phyloP scores from a whole-genome alignment of 805 yeast genomes.

The Diddensiella transvaalensis region DNA sequence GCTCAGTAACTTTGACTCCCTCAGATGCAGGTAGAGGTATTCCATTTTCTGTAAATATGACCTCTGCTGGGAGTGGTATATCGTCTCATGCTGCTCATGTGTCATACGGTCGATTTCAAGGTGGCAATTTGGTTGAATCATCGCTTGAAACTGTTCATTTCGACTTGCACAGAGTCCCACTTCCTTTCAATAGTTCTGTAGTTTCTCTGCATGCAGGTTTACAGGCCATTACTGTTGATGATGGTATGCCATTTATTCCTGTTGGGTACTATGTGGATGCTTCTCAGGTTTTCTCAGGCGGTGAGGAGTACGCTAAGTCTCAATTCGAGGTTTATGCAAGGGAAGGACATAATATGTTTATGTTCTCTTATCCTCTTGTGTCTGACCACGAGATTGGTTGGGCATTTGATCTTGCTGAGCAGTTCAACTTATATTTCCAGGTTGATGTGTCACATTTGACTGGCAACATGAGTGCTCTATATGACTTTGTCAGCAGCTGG shows the following conservation, averaged over 20 bases:
- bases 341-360: constrained; percentile 13
- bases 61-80: constrained; percentile 5
- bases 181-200: constrained; percentile 1
- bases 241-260: constrained; percentile 11
- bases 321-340: constrained; percentile 5
- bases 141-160: constrained; percentile 12
- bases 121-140: constrained; percentile 1
- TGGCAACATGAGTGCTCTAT: constrained; percentile 1
- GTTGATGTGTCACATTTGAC: constrained; percentile 14
- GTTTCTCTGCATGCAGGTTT: constrained; percentile 8
- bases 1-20: constrained; percentile 1
- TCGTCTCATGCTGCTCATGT: constrained; percentile 9
- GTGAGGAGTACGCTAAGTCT: constrained; percentile 3
- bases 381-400: constrained; percentile 6
- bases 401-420: constrained; percentile 11
- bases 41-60: constrained; percentile 9
- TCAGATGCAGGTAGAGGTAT: constrained; percentile 10
- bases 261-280: constrained; percentile 12
- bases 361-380: constrained; percentile 11
- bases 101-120: constrained; percentile 7
- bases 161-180: constrained; percentile 7
- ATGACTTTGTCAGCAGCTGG: constrained; percentile 4
- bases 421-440: constrained; percentile 11
- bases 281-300: constrained; percentile 5
- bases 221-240: constrained; percentile 9